Conservation (phyloP, 495 filamentous ascomycete species). For the Sphaerosporella brunnea region DNA sequence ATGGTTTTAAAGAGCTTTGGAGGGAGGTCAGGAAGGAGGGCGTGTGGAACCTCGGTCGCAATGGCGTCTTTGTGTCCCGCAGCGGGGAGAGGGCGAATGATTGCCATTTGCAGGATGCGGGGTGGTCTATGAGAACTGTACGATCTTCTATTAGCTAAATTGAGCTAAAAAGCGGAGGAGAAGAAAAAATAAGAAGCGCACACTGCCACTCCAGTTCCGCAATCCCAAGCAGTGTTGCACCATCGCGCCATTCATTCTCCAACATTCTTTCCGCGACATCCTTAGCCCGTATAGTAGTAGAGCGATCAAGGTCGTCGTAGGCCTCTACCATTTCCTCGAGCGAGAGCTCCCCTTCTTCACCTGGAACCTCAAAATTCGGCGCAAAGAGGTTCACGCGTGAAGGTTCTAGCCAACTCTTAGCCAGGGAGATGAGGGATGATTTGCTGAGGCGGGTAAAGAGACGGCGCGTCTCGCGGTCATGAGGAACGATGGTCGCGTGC, state of each 20-base stretch:
- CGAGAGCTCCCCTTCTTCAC: constrained; percentile 35
- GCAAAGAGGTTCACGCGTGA: constrained; percentile 38
- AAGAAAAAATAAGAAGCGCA: background rate
- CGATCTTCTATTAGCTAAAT: background rate
- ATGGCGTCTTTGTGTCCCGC: constrained; percentile 24
- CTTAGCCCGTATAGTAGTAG: constrained; percentile 29
- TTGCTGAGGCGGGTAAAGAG: constrained; percentile 52
- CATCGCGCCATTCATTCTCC: constrained; percentile 67
- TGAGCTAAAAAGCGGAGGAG: background rate
- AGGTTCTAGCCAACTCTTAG: constrained; percentile 54
- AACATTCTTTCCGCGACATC: constrained; percentile 61
- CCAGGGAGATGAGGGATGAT: constrained; percentile 48
- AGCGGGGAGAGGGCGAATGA: constrained; percentile 42
- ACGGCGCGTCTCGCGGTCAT: constrained; percentile 39
- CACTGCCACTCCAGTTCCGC: constrained; percentile 44
- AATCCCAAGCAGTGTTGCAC: constrained; percentile 59
- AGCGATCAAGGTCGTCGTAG: constrained; percentile 31
- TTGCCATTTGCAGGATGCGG: constrained; percentile 53
- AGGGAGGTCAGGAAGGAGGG: constrained; percentile 55
- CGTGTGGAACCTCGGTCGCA: constrained; percentile 56
- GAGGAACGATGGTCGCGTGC: constrained; percentile 6
- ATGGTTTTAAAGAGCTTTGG: constrained; percentile 49
- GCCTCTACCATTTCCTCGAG: constrained; percentile 43
- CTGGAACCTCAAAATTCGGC: constrained; percentile 33
- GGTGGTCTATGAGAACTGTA: constrained; percentile 53